Evolutionary conservation across 2,329 filamentous ascomycete genomes (phyloP).

Genomic region (Aspergillus pseudoviridinutans): DNA sequence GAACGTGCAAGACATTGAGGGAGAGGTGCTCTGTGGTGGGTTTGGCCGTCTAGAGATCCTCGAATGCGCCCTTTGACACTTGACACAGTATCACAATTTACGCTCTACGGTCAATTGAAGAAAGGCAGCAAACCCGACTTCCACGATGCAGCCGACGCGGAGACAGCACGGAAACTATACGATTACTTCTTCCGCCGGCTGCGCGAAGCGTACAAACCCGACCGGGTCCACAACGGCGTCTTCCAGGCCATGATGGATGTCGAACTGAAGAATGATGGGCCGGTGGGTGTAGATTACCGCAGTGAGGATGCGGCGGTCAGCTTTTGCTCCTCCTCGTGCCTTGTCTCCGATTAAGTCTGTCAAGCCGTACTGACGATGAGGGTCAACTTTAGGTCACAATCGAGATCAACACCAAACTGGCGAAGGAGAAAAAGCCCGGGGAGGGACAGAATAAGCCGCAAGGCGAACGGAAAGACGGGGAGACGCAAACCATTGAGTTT

Average conservation of each 20-base stretch:
- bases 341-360: conserved; percentile 5
- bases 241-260: conserved; percentile 99
- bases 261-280: conserved; percentile 79
- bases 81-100: conserved; percentile 85
- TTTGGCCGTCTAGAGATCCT: conserved; percentile 20
- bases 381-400: conserved; percentile 36
- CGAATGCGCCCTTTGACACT: background rate
- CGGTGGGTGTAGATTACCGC: conserved; percentile 60
- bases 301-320: conserved; percentile 55
- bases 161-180: conserved; percentile 77
- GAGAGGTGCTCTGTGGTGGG: conserved; percentile 89
- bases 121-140: conserved; percentile 96
- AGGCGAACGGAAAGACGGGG: conserved; percentile 2
- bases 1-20: conserved; percentile 80
- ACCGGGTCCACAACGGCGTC: conserved; percentile 86
- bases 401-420: conserved; percentile 45
- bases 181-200: conserved; percentile 77
- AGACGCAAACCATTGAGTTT: conserved; percentile 13
- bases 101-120: conserved; percentile 84
- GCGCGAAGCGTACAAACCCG: conserved; percentile 63
- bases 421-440: conserved; percentile 29
- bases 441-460: conserved; percentile 7
- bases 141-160: conserved; percentile 75
- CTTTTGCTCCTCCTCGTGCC: conserved; percentile 28
- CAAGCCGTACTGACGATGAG: conserved; percentile 6